Evolutionary conservation across 2,329 filamentous ascomycete species (phyloP).

Genomic region (Claviceps africana): DNA sequence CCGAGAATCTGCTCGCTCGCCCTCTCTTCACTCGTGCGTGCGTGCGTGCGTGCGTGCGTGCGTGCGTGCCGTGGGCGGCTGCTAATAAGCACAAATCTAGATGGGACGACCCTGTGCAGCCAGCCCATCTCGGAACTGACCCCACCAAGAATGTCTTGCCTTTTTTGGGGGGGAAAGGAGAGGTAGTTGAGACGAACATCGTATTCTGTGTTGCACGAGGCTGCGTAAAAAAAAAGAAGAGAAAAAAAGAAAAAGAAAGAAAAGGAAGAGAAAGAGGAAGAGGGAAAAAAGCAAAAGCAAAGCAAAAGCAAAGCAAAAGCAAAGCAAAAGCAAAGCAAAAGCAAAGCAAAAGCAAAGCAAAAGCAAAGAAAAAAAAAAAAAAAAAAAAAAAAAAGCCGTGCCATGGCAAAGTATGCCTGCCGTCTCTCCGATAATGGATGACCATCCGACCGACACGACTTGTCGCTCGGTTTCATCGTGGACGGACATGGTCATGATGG

Average conservation of each 20-base stretch:
- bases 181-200: not conserved
- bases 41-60: not conserved
- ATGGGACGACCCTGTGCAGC: not conserved
- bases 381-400: too few relatives aligned
- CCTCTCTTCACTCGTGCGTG: not conserved
- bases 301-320: too few relatives aligned
- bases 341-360: too few relatives aligned
- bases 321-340: too few relatives aligned
- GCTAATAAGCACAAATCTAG: not conserved
- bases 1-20: not conserved
- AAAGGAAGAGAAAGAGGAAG: too few relatives aligned
- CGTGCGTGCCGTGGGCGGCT: too few relatives aligned
- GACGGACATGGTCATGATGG: not conserved
- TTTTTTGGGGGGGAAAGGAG: not conserved
- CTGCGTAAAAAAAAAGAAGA: not conserved
- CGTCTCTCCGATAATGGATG: too few relatives aligned
- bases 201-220: not conserved
- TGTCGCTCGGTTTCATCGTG: not conserved
- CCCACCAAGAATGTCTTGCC: conserved; percentile 2
- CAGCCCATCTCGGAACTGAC: not conserved
- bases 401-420: too few relatives aligned
- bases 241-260: too few relatives aligned
- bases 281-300: too few relatives aligned
- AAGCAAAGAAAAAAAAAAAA: too few relatives aligned
- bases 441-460: not conserved